These are phyloP conservation scores for Flaveria linearis DNA, from an alignment of 129 eudicot species.

Conservation along the genomic window DNA sequence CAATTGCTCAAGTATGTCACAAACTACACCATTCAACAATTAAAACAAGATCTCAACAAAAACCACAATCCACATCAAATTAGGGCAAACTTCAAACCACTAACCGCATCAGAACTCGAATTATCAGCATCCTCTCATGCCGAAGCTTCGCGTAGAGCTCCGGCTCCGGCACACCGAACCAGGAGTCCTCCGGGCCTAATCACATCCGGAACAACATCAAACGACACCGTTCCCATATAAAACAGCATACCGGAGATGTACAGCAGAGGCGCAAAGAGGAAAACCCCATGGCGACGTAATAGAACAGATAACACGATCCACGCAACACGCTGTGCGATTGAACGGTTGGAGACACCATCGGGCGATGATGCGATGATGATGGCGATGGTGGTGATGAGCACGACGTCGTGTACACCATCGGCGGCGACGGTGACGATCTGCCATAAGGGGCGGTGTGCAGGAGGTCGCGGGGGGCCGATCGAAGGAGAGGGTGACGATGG, in stretches of 20 bases:
- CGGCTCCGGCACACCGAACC: slow-evolving; percentile 81
- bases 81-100: too few species aligned
- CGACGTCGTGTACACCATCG: too few species aligned
- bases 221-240: slow-evolving; percentile 75
- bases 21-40: background rate
- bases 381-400: too few species aligned
- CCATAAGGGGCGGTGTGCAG: too few species aligned
- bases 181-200: slow-evolving; percentile 55
- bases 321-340: slow-evolving; percentile 68
- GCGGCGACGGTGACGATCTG: too few species aligned
- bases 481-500: too few species aligned
- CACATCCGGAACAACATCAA: slow-evolving; percentile 62
- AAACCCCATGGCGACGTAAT: slow-evolving; percentile 70
- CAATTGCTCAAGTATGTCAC: background rate
- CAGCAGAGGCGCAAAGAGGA: slow-evolving; percentile 71
- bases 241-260: slow-evolving; percentile 71
- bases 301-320: slow-evolving; percentile 59
- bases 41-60: slow-evolving; percentile 7
- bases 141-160: slow-evolving; percentile 63
- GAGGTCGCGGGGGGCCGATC: too few species aligned
- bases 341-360: slow-evolving; percentile 39
- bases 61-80: slow-evolving; percentile 23
- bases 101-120: too few species aligned
- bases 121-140: too few species aligned
- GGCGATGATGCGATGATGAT: too few species aligned